Evolutionary conservation across 192 early-diverging fungal species (phyloP), one percentile per base, ranked within the genome.

Genomic region (Borealophlyctis nickersoniae): DNA sequence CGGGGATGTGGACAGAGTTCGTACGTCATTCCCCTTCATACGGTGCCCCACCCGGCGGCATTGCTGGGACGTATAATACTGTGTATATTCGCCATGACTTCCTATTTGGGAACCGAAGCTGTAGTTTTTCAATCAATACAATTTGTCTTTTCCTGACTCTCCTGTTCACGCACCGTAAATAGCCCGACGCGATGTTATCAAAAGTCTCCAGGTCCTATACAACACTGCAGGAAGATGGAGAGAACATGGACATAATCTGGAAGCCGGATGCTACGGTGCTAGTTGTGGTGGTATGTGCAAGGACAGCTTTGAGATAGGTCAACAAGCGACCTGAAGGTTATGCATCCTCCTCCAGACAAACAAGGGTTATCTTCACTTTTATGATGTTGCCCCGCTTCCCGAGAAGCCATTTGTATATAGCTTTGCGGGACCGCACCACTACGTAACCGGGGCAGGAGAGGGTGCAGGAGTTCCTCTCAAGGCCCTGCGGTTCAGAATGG

Each of bases 161-260:
- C 19, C 33, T 2, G 45, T 51, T 65, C 49, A 14, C 49, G n/a
- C 14, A 29, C 51, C 22, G 45, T 60, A n/a, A 28, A 9, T 36
- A 91, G 88, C 91, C 91, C 30, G 78, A 71, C 19, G 83, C 81
- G 0, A 59, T 90, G 19, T 73, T 92, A 14, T 72, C 89, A 23
- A 81, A 80, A 55, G 82, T 88, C 4, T 66, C 75, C 26, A 77
- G 91, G 27, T 78, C 88, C 2, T 62, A 79, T 9, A 75, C 81
- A 33, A 87, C 88, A 30, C 57, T 92, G 7, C 50, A 77, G 51
- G 86, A 91, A 50, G 88, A 89, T 79, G 91, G 91, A 5, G 80
- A 83, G 35, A 92, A 92, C 73, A 49, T 68, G 22, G 75, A 80
- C 31, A 69, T 89, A 4, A 70, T 91, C 52, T 92, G 89, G 89